These are phyloP conservation scores for Rhodotorula babjevae DNA, from an alignment of 768 basidiomycete genomes.

Conservation along the genomic window DNA sequence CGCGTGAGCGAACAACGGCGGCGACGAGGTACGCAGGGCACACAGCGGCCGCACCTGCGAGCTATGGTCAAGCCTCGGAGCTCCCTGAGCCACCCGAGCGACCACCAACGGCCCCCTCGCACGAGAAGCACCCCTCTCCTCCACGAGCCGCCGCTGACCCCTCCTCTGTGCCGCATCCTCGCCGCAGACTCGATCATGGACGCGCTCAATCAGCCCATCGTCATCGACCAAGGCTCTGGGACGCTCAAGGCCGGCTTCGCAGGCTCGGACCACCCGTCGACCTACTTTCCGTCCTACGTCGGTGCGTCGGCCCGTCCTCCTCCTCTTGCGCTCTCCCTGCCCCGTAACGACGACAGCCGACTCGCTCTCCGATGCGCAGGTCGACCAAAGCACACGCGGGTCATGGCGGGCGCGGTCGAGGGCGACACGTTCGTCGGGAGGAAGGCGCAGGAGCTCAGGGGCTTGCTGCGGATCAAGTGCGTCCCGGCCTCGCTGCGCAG, in stretches of 20 bases:
- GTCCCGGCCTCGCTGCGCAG: not conserved
- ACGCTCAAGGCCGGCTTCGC: conserved; percentile 99
- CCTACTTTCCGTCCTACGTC: conserved; percentile 88
- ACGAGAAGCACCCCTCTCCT: too few species aligned
- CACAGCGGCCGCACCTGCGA: too few species aligned
- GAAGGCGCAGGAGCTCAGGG: conserved; percentile 90
- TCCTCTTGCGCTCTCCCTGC: too few species aligned
- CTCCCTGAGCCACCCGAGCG: too few species aligned
- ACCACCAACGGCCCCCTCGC: too few species aligned
- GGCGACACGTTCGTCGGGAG: conserved; percentile 94
- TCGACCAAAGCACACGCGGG: conserved; percentile 91
- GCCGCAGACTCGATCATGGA: conserved; percentile 4
- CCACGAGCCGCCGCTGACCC: not conserved
- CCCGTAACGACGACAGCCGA: too few species aligned
- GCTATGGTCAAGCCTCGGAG: too few species aligned
- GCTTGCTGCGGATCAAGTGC: conserved; percentile 74
- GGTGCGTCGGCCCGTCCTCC: not conserved
- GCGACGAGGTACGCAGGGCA: too few species aligned
- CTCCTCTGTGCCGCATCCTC: not conserved
- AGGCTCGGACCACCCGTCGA: conserved; percentile 97
- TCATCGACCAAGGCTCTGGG: conserved; percentile 73
- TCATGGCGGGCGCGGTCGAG: conserved; percentile 95
- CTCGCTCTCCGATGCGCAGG: conserved; percentile 57
- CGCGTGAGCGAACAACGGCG: too few species aligned
- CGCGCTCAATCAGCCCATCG: conserved; percentile 70